phyloP scores from a whole-genome alignment of 352 stramenopile species.

The Globisporangium barbulae region DNA sequence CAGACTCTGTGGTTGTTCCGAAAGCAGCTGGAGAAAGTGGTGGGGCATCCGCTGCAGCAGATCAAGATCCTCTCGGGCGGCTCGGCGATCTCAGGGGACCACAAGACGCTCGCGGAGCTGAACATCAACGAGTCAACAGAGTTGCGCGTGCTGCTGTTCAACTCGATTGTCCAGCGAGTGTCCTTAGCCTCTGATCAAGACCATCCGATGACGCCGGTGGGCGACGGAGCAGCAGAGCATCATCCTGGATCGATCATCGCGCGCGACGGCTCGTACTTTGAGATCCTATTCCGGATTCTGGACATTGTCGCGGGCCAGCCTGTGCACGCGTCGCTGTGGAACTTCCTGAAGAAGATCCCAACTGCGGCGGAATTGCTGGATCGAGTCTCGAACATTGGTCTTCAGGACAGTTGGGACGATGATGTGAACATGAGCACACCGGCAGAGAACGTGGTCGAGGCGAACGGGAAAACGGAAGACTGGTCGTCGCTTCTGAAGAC shows the following conservation, averaged over 20 bases:
- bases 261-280: slow-evolving; percentile 68
- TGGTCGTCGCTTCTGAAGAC: slow-evolving; percentile 70
- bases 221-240: slow-evolving; percentile 22
- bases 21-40: slow-evolving; percentile 68
- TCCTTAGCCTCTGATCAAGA: slow-evolving; percentile 36
- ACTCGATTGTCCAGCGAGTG: slow-evolving; percentile 63
- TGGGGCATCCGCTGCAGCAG: slow-evolving; percentile 72
- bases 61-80: slow-evolving; percentile 78
- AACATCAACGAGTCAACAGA: slow-evolving; percentile 75
- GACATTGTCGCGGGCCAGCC: slow-evolving; percentile 56
- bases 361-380: slow-evolving; percentile 69
- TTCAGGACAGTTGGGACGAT: slow-evolving; percentile 22
- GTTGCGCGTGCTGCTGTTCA: slow-evolving; percentile 79
- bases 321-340: slow-evolving; percentile 72
- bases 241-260: slow-evolving; percentile 69
- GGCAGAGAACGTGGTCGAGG: slow-evolving; percentile 6
- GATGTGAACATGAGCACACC: slow-evolving; percentile 44
- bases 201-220: slow-evolving; percentile 26
- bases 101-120: slow-evolving; percentile 81
- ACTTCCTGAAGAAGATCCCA: slow-evolving; percentile 81
- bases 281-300: slow-evolving; percentile 80
- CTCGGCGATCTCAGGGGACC: slow-evolving; percentile 63
- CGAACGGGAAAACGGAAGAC: slow-evolving; percentile 30
- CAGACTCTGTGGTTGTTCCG: slow-evolving; percentile 69
- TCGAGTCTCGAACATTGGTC: slow-evolving; percentile 54